A percentile compares a stretch with the other conserved stretches of the same genome.
phyloP scores from a whole-genome alignment of 352 stramenopile species.

The Phytophthora capsici region DNA sequence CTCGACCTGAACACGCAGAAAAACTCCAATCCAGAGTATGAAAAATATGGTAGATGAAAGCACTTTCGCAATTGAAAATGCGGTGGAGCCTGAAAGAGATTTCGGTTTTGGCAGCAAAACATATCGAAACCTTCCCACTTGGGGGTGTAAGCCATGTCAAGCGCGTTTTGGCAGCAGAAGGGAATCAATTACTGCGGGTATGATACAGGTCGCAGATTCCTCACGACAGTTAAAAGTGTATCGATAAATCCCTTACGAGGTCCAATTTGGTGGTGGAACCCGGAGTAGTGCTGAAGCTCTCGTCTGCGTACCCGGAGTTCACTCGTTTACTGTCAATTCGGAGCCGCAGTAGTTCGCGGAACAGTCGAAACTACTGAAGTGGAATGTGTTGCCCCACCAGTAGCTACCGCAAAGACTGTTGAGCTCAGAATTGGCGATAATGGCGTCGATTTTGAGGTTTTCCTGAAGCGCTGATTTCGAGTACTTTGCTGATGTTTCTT shows the following conservation, averaged over 20 bases:
- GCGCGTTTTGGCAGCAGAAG: too few relatives aligned
- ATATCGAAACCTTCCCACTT: too few relatives aligned
- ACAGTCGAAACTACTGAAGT: conserved; percentile 24
- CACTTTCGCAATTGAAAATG: neutral
- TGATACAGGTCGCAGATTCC: neutral
- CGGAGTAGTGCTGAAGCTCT: conserved; percentile 47
- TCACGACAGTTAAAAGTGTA: conserved; percentile 42
- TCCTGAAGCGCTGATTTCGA: conserved; percentile 53
- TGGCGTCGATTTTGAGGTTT: conserved; percentile 58
- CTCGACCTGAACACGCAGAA: neutral
- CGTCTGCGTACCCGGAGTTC: conserved; percentile 25
- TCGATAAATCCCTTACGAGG: conserved; percentile 51
- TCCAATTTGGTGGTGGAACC: conserved; percentile 61
- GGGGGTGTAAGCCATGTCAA: too few relatives aligned
- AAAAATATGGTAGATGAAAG: neutral
- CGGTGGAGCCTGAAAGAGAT: too few relatives aligned
- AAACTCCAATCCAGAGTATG: conserved; percentile 5
- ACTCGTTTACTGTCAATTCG: conserved; percentile 66
- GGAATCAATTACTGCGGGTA: too few relatives aligned
- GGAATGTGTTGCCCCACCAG: conserved; percentile 33
- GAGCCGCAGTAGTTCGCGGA: conserved; percentile 41
- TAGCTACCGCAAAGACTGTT: conserved; percentile 12
- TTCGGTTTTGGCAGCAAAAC: too few relatives aligned
- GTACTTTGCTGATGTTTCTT: conserved; percentile 40
- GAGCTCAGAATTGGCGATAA: conserved; percentile 54